Conservation (phyloP, 768 basidiomycete genomes). For the Filobasidium floriforme region DNA sequence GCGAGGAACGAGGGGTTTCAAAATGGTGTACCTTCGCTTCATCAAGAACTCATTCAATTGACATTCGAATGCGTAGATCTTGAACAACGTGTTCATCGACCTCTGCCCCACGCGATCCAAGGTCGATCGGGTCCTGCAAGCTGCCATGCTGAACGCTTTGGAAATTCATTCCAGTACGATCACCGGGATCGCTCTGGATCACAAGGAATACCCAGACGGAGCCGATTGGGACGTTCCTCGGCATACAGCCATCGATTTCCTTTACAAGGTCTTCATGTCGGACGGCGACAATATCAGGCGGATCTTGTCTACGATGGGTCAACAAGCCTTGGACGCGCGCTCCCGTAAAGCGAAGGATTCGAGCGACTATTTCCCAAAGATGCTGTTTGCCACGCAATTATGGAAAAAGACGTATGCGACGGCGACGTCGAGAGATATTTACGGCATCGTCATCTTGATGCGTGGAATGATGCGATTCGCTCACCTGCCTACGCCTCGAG, state of each 20-base stretch:
- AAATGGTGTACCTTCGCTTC: too few species aligned
- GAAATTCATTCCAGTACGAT: slow-evolving; percentile 54
- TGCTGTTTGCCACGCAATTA: slow-evolving; percentile 52
- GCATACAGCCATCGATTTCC: slow-evolving; percentile 47
- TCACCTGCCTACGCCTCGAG: slow-evolving; percentile 58
- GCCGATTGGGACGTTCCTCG: slow-evolving; percentile 50
- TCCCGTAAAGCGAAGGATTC: slow-evolving; percentile 19
- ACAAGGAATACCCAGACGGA: slow-evolving; percentile 42
- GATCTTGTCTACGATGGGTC: slow-evolving; percentile 31
- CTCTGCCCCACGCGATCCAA: neutral
- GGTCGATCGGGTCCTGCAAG: slow-evolving; percentile 8
- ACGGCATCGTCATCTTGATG: slow-evolving; percentile 57
- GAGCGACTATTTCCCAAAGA: slow-evolving; percentile 17
- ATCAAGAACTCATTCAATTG: neutral
- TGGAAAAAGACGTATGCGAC: slow-evolving; percentile 64
- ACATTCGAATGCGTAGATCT: neutral
- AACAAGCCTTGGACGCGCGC: slow-evolving; percentile 32
- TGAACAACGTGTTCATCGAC: neutral
- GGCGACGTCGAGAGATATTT: slow-evolving; percentile 55
- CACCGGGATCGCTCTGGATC: slow-evolving; percentile 51
- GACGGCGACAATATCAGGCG: slow-evolving; percentile 41
- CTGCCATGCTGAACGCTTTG: slow-evolving; percentile 36
- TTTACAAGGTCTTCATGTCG: slow-evolving; percentile 36
- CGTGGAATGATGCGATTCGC: slow-evolving; percentile 55
- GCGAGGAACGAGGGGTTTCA: neutral